Conservation (phyloP, 1,284 basidiomycete genomes). For the Naganishia sp. region DNA sequence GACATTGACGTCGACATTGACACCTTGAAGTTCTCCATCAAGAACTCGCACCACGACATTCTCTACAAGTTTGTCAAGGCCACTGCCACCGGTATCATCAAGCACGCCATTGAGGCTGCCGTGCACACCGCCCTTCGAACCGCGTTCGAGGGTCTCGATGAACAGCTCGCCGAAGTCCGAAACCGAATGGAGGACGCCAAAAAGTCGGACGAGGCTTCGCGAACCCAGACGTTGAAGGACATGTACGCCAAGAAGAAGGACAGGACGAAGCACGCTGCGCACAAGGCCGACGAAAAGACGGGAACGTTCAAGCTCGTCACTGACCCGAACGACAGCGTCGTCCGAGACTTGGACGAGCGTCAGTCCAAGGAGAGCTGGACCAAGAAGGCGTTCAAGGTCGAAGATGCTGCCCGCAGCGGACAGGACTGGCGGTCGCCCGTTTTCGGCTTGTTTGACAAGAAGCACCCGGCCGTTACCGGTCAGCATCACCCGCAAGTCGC, state of each 20-base stretch:
- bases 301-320: slow-evolving; percentile 47
- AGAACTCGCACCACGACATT: slow-evolving; percentile 86
- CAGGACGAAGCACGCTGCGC: slow-evolving; percentile 49
- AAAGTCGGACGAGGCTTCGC: slow-evolving; percentile 58
- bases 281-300: slow-evolving; percentile 45
- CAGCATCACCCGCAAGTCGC: slow-evolving; percentile 38
- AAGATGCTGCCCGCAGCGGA: slow-evolving; percentile 43
- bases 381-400: slow-evolving; percentile 44
- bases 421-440: slow-evolving; percentile 48
- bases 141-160: slow-evolving; percentile 71
- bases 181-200: slow-evolving; percentile 69
- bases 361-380: slow-evolving; percentile 40
- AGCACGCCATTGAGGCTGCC: slow-evolving; percentile 85
- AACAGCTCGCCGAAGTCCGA: slow-evolving; percentile 67
- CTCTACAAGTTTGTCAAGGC: slow-evolving; percentile 67
- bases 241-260: slow-evolving; percentile 58
- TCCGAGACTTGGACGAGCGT: slow-evolving; percentile 32
- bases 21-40: slow-evolving; percentile 83
- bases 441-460: slow-evolving; percentile 44
- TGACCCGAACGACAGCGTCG: slow-evolving; percentile 32
- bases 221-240: slow-evolving; percentile 67
- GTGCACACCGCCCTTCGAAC: slow-evolving; percentile 74
- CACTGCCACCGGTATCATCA: slow-evolving; percentile 65
- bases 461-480: slow-evolving; percentile 49
- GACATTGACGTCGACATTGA: slow-evolving; percentile 58